A percentile compares a stretch with the other conserved stretches of the same genome.
Evolutionary conservation across 2,329 filamentous ascomycete genomes (phyloP).

Genomic region (Eurotiales sp.): DNA sequence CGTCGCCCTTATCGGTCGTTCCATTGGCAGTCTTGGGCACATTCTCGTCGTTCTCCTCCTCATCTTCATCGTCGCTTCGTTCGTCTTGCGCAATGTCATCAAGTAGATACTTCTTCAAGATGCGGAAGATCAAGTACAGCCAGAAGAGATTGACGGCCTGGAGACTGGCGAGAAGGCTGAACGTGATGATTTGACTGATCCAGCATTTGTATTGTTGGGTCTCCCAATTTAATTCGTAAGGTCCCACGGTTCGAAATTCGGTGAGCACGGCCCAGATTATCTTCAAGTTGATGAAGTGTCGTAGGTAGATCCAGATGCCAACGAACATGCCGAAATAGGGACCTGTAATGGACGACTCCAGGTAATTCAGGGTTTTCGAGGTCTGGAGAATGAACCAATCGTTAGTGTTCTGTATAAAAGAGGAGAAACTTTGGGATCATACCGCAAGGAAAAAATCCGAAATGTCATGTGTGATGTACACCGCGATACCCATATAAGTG

Average conservation of each 20-base stretch:
- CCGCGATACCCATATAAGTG: conserved; percentile 86
- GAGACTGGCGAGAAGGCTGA: conserved; percentile 41
- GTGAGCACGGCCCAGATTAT: conserved; percentile 46
- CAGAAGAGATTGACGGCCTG: conserved; percentile 47
- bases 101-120: conserved; percentile 41
- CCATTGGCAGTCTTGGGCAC: conserved; percentile 19
- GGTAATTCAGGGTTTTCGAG: conserved; percentile 87
- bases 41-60: conserved; percentile 30
- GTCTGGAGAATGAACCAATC: conserved; percentile 51
- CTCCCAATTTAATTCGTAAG: conserved; percentile 48
- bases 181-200: conserved; percentile 47
- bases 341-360: conserved; percentile 71
- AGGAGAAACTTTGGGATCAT: conserved; percentile 34
- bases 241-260: conserved; percentile 46
- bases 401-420: background rate
- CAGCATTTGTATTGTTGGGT: conserved; percentile 48
- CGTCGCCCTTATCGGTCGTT: conserved; percentile 27
- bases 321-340: conserved; percentile 86
- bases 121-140: conserved; percentile 44
- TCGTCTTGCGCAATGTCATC: conserved; percentile 39
- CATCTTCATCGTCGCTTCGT: conserved; percentile 45
- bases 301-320: conserved; percentile 79
- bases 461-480: conserved; percentile 93
- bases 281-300: conserved; percentile 62
- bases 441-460: conserved; percentile 94